Evolutionary conservation across 2,329 filamentous ascomycete species (phyloP).

Genomic region (Ceratocystis albifundus): DNA sequence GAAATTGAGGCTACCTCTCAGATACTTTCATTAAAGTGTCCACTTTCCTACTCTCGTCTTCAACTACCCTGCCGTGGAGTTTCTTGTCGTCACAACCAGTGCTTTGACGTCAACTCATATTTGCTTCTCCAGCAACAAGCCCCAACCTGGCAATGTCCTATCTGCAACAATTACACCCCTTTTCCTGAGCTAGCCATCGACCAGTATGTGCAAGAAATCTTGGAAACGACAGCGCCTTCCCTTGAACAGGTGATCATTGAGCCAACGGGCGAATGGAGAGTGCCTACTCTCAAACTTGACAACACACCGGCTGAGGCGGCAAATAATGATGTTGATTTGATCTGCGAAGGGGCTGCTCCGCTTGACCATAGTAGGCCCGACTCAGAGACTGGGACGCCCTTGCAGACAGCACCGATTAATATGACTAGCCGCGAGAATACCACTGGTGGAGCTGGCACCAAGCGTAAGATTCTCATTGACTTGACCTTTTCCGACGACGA

Average conservation of each 20-base stretch:
- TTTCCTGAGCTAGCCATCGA: constrained; percentile 80
- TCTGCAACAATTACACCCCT: constrained; percentile 72
- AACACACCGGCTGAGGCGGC: constrained; percentile 24
- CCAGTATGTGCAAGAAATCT: constrained; percentile 77
- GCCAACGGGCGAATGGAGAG: constrained; percentile 65
- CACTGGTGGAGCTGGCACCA: constrained; percentile 32
- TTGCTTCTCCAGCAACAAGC: constrained; percentile 91
- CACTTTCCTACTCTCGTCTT: constrained; percentile 75
- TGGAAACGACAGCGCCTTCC: constrained; percentile 57
- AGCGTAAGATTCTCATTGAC: constrained; percentile 48
- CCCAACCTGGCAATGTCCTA: constrained; percentile 90
- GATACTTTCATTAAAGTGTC: constrained; percentile 84
- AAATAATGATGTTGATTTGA: constrained; percentile 40
- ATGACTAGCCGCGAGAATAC: background rate
- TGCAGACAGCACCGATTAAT: background rate
- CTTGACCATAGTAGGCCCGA: background rate
- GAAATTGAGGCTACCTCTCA: constrained; percentile 84
- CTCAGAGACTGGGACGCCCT: background rate
- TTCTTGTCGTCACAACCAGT: constrained; percentile 79
- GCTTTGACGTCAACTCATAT: constrained; percentile 88
- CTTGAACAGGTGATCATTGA: constrained; percentile 84
- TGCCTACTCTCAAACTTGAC: constrained; percentile 14
- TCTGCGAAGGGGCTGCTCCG: background rate
- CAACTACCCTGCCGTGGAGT: constrained; percentile 66
- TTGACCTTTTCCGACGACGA: constrained; percentile 48